A percentile compares a stretch with the other conserved stretches of the same genome.
Conservation (phyloP, 2,329 filamentous ascomycete genomes). For the Phyllosticta capitalensis region DNA sequence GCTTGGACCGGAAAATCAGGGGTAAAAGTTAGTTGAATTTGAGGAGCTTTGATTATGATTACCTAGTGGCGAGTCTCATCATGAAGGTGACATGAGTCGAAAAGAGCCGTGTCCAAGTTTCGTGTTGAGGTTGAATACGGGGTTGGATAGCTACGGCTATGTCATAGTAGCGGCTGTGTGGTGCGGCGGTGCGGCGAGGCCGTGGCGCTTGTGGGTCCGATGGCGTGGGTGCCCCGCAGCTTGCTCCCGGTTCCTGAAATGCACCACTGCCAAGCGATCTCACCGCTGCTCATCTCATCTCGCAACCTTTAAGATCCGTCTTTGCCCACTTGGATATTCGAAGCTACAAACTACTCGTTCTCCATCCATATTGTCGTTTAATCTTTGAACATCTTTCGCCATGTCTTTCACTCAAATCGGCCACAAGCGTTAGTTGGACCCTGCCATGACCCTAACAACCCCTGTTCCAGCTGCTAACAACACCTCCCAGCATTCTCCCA, state of each 20-base stretch:
- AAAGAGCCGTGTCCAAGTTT: neutral
- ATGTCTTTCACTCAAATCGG: constrained; percentile 16
- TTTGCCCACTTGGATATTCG: neutral
- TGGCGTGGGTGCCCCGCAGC: neutral
- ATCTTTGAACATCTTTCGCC: neutral
- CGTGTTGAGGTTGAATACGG: neutral
- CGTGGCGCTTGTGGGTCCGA: neutral
- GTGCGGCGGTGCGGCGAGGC: neutral
- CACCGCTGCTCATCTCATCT: neutral
- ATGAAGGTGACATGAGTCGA: neutral
- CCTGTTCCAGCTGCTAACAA: neutral
- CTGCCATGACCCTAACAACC: neutral
- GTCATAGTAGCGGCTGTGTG: neutral
- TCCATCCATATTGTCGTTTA: neutral
- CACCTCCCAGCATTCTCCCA: constrained; percentile 60
- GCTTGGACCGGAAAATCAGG: neutral
- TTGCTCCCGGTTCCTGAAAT: neutral
- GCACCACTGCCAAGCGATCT: neutral
- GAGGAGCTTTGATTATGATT: neutral
- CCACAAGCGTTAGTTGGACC: neutral
- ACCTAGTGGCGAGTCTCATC: neutral
- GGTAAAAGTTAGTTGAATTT: neutral
- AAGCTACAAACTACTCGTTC: neutral
- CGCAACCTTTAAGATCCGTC: neutral
- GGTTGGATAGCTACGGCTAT: neutral